Evolutionary conservation across 2,329 filamentous ascomycete genomes (phyloP).

Genomic region (Botrytis galanthina): DNA sequence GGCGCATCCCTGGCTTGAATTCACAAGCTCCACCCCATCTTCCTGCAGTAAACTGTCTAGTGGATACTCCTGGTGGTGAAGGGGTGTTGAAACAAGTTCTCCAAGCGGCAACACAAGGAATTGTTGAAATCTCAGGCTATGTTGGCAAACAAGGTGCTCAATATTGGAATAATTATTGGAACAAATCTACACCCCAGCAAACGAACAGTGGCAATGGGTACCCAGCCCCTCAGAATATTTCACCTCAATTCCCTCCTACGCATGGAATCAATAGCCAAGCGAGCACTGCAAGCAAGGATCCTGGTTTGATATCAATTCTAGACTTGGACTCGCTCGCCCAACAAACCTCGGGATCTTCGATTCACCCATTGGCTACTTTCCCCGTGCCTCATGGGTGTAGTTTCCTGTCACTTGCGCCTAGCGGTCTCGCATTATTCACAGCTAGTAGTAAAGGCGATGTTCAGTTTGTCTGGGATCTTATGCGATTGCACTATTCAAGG

Average conservation of each 20-base stretch:
- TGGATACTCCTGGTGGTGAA: constrained; percentile 71
- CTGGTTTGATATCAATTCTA: constrained; percentile 71
- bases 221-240: constrained; percentile 33
- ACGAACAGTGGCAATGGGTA: constrained; percentile 42
- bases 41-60: constrained; percentile 62
- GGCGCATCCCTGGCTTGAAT: constrained; percentile 53
- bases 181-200: constrained; percentile 49
- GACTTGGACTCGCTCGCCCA: constrained; percentile 62
- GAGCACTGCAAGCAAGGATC: constrained; percentile 55
- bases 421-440: constrained; percentile 71
- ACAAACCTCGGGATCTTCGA: constrained; percentile 45
- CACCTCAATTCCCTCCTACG: constrained; percentile 68
- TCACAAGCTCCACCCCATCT: constrained; percentile 67
- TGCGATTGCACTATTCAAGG: constrained; percentile 62
- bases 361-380: constrained; percentile 69
- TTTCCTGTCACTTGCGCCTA: constrained; percentile 75
- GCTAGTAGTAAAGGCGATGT: constrained; percentile 82
- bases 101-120: constrained; percentile 74
- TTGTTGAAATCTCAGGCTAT: constrained; percentile 73
- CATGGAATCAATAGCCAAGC: constrained; percentile 61
- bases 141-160: constrained; percentile 74
- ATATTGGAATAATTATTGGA: constrained; percentile 80
- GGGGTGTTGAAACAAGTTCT: constrained; percentile 74
- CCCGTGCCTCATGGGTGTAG: constrained; percentile 72
- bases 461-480: constrained; percentile 77